phyloP scores from a whole-genome alignment of 345 rosid genomes.

The Tarenaya hassleriana region DNA sequence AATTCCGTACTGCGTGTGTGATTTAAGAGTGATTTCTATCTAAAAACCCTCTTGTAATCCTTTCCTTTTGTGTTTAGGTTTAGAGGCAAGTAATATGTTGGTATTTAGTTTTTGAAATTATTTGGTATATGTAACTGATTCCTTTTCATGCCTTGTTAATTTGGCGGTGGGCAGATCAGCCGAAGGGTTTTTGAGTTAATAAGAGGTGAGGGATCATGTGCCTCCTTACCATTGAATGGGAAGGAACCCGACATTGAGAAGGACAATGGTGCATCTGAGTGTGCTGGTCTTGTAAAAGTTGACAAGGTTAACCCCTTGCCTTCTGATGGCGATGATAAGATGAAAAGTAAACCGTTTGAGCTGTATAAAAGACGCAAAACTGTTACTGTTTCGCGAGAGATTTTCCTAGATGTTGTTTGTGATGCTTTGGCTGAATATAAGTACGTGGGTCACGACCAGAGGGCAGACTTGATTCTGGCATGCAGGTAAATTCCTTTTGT shows the following conservation, averaged over 20 bases:
- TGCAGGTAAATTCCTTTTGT: constrained; percentile 60
- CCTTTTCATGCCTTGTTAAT: neutral
- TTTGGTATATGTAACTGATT: constrained; percentile 10
- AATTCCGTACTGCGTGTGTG: neutral
- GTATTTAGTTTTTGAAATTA: neutral
- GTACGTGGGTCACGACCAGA: constrained; percentile 90
- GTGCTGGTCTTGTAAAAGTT: constrained; percentile 22
- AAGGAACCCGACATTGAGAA: constrained; percentile 35
- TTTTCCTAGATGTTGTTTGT: constrained; percentile 77
- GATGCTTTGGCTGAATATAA: constrained; percentile 76
- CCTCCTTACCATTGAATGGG: constrained; percentile 34
- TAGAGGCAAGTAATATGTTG: neutral
- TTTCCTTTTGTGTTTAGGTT: neutral
- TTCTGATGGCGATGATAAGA: constrained; percentile 33
- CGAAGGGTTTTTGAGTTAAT: constrained; percentile 70
- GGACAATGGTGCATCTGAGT: constrained; percentile 25
- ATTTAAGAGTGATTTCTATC: neutral
- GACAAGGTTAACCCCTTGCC: constrained; percentile 21
- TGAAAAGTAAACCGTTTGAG: constrained; percentile 60
- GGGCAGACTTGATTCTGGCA: constrained; percentile 91
- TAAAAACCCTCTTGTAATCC: neutral
- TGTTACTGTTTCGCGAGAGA: constrained; percentile 56
- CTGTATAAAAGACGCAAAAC: constrained; percentile 85
- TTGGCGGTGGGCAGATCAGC: constrained; percentile 57
- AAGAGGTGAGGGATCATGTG: constrained; percentile 44